These are phyloP conservation scores for Debaryomyces subglobosus DNA, from an alignment of 1,139 yeast species.

Conservation along the genomic window DNA sequence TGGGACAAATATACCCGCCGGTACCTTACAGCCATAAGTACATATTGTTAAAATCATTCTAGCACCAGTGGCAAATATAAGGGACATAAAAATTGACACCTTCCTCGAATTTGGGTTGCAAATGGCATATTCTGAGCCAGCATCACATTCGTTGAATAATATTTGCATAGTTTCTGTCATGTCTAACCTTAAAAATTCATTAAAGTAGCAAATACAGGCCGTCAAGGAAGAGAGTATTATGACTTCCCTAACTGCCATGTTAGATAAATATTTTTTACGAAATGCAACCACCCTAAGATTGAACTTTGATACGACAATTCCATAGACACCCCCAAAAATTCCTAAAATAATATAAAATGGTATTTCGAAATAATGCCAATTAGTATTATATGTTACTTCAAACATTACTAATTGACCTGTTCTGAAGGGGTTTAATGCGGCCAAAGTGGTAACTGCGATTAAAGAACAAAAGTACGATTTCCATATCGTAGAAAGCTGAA, in stretches of 20 bases:
- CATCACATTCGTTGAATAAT: slow-evolving; percentile 81
- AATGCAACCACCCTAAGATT: slow-evolving; percentile 80
- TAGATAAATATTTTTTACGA: slow-evolving; percentile 66
- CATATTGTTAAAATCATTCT: slow-evolving; percentile 74
- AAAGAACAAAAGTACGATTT: slow-evolving; percentile 89
- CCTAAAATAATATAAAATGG: slow-evolving; percentile 82
- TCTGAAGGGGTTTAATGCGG: slow-evolving; percentile 83
- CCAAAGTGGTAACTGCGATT: slow-evolving; percentile 80
- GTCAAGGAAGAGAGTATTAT: slow-evolving; percentile 67
- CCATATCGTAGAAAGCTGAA: slow-evolving; percentile 83
- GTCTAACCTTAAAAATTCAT: slow-evolving; percentile 77
- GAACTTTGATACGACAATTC: slow-evolving; percentile 76
- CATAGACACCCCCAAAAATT: slow-evolving; percentile 88
- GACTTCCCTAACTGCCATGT: slow-evolving; percentile 72
- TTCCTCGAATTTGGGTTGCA: slow-evolving; percentile 51
- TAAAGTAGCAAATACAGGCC: slow-evolving; percentile 78
- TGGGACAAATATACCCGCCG: slow-evolving; percentile 96
- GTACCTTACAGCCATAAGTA: slow-evolving; percentile 90
- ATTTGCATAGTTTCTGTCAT: slow-evolving; percentile 97
- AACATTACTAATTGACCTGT: slow-evolving; percentile 93
- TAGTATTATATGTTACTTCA: slow-evolving; percentile 80
- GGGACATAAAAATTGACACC: slow-evolving; percentile 44
- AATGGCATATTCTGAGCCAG: slow-evolving; percentile 42
- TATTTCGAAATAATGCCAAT: slow-evolving; percentile 87
- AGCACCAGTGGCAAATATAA: slow-evolving; percentile 71